Evolutionary conservation across 164 flowering plant species (phyloP), one percentile per base, ranked within the genome.

Genomic region (Nelumbo lutea): DNA sequence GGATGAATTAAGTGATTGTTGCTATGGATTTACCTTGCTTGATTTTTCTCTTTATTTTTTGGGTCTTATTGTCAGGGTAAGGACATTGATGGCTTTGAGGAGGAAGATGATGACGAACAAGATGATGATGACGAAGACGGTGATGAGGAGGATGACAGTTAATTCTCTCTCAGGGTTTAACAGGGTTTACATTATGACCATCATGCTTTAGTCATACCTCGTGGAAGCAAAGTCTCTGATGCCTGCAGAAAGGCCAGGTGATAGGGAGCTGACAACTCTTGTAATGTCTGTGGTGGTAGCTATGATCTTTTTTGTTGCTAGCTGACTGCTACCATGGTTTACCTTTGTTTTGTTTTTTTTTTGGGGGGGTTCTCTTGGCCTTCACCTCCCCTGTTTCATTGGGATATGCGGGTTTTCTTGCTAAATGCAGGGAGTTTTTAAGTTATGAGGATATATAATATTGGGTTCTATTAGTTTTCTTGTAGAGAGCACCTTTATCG

Each of bases 51-150:
- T 14, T 1, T 14, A 9, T 8, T 48, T 4, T 58, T 42, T 64
- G 59, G 65, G 62, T 42, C 73, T 50, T 53, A 11, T 43, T 69
- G 66, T 38, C 74, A 80, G 81, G 83, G 75, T 53, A 81, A 82
- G 50, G 82, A 61, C 13, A 77, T 59, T 48, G 81, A 79, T 69
- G 83, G 77, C 67, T 77, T 79, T 56, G 87, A 82, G 2, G 87
- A 82, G 7, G 87, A 53, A 53, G 57, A 83, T n/a, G 84, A 79
- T 1, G 81, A 83, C 27, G 77, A 79, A 0, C 59, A 80, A 14
- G 79, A 76, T 10, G 81, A 78, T 1, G 83, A 83, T 1, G 82
- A 76, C 6, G 82, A 79, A 3, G 79, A 74, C 1, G 87, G 70
- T 5, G 80, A 75, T 38, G 82, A 75, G 14, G 80, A 82, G 11